Evolutionary conservation across 2,329 filamentous ascomycete genomes (phyloP), one percentile per base, ranked within the genome.

Genomic region (Epichloe scottii): DNA sequence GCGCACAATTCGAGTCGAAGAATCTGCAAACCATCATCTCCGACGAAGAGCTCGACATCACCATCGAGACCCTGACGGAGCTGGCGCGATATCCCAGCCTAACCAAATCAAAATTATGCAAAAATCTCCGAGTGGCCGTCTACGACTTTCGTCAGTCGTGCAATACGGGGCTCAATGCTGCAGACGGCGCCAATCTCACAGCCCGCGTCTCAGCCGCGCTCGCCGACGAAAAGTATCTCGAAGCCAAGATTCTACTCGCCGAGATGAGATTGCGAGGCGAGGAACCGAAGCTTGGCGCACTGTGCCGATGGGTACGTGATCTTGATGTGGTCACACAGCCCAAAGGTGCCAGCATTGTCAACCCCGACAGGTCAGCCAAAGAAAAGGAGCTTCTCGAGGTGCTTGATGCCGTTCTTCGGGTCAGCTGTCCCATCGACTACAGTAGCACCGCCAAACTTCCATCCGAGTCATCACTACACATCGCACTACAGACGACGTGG

Each of bases 281-380:
- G 54, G 74, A 77, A 17, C 83, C 83, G 0, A 84, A 84, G 57
- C 67, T 87, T 0, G 84, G 84, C 19, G 81, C 83, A 1, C 65
- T 87, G 7, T 86, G 82, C 62, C 78, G 84, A 51, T 87, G 84
- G 84, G 83, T 87, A 4, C 75, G 84, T 52, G 82, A 85, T 59
- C 68, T 87, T 26, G 83, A 87, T 58, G 78, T 85, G 23, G 78
- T 85, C 47, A 84, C 79, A 21, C 70, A 76, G 49, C 68, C 77
- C 0, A 70, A 70, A 2, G 71, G 71, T 3, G 64, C 67, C 44
- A 62, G 62, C 39, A 14, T 60, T 11, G 51, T 58, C 46, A 54
- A 54, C 1, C 55, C 64, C 3, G 58, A 68, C 49, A 69, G 75
- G 37, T 69, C 70, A 0, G 58, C 62, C 2, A 70, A 68, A 43